Percentiles rank a stretch among this genome's conserved stretches.
Conservation (phyloP, 73 alveolate species). For the Symbiodinium pilosum region DNA sequence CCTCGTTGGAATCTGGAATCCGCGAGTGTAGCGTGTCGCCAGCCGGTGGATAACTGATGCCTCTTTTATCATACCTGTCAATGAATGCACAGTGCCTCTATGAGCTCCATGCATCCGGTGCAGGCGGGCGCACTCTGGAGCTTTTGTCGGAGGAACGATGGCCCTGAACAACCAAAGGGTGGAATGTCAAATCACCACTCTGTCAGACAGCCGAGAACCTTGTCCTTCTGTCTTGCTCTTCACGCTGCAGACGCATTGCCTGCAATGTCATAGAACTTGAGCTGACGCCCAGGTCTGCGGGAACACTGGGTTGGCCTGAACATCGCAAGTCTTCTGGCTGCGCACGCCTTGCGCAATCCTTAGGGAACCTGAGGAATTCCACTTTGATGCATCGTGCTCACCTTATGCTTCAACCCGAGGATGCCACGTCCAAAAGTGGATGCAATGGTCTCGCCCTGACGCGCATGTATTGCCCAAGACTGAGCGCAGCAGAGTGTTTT, state of each 20-base stretch:
- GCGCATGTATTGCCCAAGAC: too few species aligned
- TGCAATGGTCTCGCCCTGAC: conserved; percentile 67
- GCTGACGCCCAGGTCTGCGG: not conserved
- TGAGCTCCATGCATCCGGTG: not conserved
- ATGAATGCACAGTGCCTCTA: not conserved
- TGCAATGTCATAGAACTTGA: not conserved
- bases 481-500: too few species aligned
- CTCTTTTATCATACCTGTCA: conserved; percentile 76
- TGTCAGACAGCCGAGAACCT: not conserved
- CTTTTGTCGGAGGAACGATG: conserved; percentile 30
- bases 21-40: conserved; percentile 79
- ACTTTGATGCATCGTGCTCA: not conserved
- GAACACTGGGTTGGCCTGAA: conserved; percentile 18
- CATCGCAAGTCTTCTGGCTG: conserved; percentile 61
- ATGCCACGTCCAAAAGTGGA: conserved; percentile 51
- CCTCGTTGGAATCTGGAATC: conserved; percentile 85
- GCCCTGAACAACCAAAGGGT: not conserved
- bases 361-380: conserved; percentile 23
- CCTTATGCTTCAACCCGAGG: not conserved
- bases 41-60: conserved; percentile 75
- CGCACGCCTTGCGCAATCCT: conserved; percentile 91
- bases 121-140: conserved; percentile 52
- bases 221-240: conserved; percentile 48
- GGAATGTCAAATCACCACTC: too few species aligned
- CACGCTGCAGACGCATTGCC: conserved; percentile 92